These are phyloP conservation scores for Stachybotrys elegans DNA, from an alignment of 2,329 filamentous ascomycete genomes.

Conservation along the genomic window DNA sequence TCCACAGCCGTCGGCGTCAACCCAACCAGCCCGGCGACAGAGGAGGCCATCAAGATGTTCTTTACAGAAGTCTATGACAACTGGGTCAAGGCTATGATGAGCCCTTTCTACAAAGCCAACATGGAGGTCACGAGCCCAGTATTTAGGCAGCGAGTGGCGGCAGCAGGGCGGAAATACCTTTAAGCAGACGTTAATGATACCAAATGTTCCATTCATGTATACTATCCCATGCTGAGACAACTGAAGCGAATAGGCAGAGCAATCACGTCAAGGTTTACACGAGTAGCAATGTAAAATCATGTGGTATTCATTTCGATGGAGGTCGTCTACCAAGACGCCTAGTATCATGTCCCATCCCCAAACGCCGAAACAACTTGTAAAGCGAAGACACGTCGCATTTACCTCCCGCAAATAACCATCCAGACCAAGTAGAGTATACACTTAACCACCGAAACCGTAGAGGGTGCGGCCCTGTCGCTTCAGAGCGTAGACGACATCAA, in stretches of 20 bases:
- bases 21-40: conserved; percentile 81
- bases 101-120: conserved; percentile 84
- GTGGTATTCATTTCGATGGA: conserved; percentile 22
- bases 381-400: no score
- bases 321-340: conserved; percentile 31
- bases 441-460: conserved; percentile 86
- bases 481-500: conserved; percentile 63
- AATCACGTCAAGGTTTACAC: no score
- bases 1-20: conserved; percentile 75
- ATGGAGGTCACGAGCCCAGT: conserved; percentile 82
- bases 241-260: no score
- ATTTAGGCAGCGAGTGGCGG: conserved; percentile 75
- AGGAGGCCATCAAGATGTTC: conserved; percentile 93
- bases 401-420: no score
- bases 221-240: no score
- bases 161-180: conserved; percentile 88
- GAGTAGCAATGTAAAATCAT: conserved; percentile 14
- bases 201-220: conserved; percentile 9
- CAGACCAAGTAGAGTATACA: conserved; percentile 7
- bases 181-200: conserved; percentile 33
- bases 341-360: conserved; percentile 24
- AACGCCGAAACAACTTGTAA: conserved; percentile 28
- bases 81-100: conserved; percentile 97
- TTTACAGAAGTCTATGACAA: conserved; percentile 94
- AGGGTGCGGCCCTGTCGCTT: conserved; percentile 71